Evolutionary conservation across 306 rosid species (phyloP).

Genomic region (Casuarina cunninghamiana): DNA sequence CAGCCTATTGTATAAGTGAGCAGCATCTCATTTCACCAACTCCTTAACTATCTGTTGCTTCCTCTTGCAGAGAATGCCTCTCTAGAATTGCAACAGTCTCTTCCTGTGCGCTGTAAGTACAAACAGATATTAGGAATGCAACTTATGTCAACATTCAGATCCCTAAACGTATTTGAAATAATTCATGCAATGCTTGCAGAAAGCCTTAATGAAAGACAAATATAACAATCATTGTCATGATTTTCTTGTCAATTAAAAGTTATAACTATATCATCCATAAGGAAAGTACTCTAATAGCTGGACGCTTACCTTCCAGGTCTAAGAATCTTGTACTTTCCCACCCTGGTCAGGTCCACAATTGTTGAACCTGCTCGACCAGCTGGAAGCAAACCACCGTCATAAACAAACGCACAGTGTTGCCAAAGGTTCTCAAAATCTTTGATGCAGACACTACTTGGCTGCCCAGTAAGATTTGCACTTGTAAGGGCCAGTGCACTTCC

Average conservation of each 20-base stretch:
- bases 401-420: conserved; percentile 81
- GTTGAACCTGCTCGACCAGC: conserved; percentile 89
- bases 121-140: conserved; percentile 16
- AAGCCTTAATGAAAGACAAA: not conserved
- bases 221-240: not conserved
- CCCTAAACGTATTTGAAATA: not conserved
- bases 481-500: conserved; percentile 89
- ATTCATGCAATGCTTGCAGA: not conserved
- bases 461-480: conserved; percentile 93
- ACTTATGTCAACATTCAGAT: not conserved
- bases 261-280: not conserved
- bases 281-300: conserved; percentile 7
- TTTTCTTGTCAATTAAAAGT: not conserved
- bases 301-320: conserved; percentile 85
- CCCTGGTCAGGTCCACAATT: conserved; percentile 71
- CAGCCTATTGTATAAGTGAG: conserved; percentile 3
- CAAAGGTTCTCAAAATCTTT: conserved; percentile 79
- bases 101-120: conserved; percentile 61
- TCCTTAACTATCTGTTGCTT: conserved; percentile 35
- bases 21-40: conserved; percentile 16
- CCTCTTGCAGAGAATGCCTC: conserved; percentile 51
- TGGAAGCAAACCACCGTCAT: conserved; percentile 83
- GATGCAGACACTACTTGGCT: conserved; percentile 74
- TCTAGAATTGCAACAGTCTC: conserved; percentile 66
- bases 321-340: conserved; percentile 69